phyloP scores from a whole-genome alignment of 345 rosid species.

The Gossypium turneri region DNA sequence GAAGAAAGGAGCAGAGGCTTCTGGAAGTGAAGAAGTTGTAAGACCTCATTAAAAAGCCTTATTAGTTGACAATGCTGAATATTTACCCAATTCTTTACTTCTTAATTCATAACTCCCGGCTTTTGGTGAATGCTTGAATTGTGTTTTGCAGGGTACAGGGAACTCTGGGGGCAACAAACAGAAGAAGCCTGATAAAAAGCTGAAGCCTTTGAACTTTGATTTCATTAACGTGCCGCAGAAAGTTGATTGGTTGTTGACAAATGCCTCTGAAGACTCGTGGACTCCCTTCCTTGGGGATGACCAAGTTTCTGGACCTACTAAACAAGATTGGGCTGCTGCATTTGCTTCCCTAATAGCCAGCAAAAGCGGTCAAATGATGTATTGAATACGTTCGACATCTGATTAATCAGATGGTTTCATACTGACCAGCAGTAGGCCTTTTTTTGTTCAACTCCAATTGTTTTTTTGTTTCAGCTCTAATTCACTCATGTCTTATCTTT shows the following conservation, averaged over 20 bases:
- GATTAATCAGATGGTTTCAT: neutral
- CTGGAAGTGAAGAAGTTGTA: constrained; percentile 1
- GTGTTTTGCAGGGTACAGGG: constrained; percentile 28
- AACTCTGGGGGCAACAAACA: constrained; percentile 27
- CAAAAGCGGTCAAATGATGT: neutral
- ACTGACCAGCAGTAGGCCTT: neutral
- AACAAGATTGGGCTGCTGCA: constrained; percentile 45
- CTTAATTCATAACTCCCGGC: neutral
- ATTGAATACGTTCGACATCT: neutral
- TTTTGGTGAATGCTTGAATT: neutral
- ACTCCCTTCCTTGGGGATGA: constrained; percentile 36
- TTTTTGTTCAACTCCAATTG: neutral
- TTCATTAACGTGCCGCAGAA: constrained; percentile 41
- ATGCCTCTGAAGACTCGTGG: constrained; percentile 39
- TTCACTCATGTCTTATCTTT: neutral
- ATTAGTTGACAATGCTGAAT: neutral
- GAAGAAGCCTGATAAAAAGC: constrained; percentile 24
- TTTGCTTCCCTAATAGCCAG: constrained; percentile 29
- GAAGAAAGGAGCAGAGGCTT: constrained; percentile 5
- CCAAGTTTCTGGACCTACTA: constrained; percentile 39
- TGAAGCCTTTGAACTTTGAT: constrained; percentile 38
- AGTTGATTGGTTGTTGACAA: constrained; percentile 51
- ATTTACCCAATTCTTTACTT: neutral
- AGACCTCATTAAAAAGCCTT: neutral
- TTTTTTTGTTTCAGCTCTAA: neutral